A percentile compares a stretch with the other conserved stretches of the same genome.
phyloP scores from a whole-genome alignment of 345 rosid genomes.

The Salix dunnii region DNA sequence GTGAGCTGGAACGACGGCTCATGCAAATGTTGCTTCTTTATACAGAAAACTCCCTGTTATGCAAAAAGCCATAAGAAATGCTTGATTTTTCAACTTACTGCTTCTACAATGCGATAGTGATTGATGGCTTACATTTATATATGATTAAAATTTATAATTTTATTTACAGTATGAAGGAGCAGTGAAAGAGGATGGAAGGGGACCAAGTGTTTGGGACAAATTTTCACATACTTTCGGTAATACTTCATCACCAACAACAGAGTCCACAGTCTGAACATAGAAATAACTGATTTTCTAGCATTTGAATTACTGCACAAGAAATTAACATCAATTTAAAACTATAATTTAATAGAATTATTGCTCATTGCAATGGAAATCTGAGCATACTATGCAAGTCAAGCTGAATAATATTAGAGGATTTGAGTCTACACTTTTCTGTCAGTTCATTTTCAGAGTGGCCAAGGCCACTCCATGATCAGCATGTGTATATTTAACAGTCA shows the following conservation, averaged over 20 bases:
- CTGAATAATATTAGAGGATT: not conserved
- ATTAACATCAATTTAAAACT: not conserved
- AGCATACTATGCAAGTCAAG: not conserved
- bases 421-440: not conserved
- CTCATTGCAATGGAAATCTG: not conserved
- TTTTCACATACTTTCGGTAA: conserved; percentile 45
- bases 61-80: not conserved
- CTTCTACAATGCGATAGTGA: not conserved
- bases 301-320: not conserved
- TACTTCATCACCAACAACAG: not conserved
- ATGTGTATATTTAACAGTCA: too few relatives aligned
- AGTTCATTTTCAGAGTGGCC: not conserved
- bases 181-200: conserved; percentile 81
- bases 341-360: not conserved
- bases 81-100: not conserved
- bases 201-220: conserved; percentile 79
- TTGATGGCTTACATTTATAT: not conserved
- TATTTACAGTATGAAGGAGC: conserved; percentile 77
- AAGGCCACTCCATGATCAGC: too few relatives aligned
- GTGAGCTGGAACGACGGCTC: not conserved
- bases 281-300: not conserved
- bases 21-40: not conserved
- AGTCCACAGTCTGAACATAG: not conserved
- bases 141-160: not conserved
- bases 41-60: not conserved